A percentile compares a stretch with the other conserved stretches of the same genome.
Evolutionary conservation across 192 early-diverging fungal species (phyloP).

Genomic region (Entomortierella lignicola): DNA sequence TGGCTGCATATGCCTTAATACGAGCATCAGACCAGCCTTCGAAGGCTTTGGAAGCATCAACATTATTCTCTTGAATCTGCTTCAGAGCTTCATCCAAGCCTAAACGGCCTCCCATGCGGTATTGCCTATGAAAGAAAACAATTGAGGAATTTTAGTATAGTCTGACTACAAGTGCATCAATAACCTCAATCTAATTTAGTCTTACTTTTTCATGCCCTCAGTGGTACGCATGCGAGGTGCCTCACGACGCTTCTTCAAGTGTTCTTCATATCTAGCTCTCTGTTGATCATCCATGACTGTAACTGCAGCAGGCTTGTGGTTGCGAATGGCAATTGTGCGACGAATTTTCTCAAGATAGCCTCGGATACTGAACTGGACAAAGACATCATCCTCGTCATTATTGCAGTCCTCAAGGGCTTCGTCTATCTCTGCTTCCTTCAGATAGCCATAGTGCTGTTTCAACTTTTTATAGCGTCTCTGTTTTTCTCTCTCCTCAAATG

Average conservation of each 20-base stretch:
- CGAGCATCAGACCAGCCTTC: constrained; percentile 97
- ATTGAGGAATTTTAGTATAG: not conserved
- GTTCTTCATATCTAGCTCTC: constrained; percentile 86
- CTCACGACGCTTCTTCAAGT: constrained; percentile 84
- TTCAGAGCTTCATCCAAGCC: constrained; percentile 91
- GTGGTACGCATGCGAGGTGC: constrained; percentile 85
- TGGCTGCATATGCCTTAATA: constrained; percentile 91
- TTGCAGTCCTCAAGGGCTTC: constrained; percentile 81
- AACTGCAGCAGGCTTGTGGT: constrained; percentile 54
- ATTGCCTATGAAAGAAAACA: constrained; percentile 55
- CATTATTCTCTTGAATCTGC: constrained; percentile 83
- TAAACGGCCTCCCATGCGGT: constrained; percentile 80
- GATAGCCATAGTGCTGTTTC: constrained; percentile 78
- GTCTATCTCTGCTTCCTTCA: constrained; percentile 87
- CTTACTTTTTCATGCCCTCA: constrained; percentile 77
- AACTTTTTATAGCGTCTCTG: constrained; percentile 84
- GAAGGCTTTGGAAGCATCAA: constrained; percentile 87
- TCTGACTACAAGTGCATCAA: not conserved
- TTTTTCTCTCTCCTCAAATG: constrained; percentile 86
- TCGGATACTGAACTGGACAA: constrained; percentile 82
- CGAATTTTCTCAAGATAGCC: constrained; percentile 80
- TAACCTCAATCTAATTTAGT: not conserved
- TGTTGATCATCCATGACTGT: constrained; percentile 83
- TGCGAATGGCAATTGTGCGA: constrained; percentile 73
- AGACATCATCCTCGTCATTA: constrained; percentile 92